Conservation (phyloP, 2,329 filamentous ascomycete genomes). For the Fusarium sambucinum region DNA sequence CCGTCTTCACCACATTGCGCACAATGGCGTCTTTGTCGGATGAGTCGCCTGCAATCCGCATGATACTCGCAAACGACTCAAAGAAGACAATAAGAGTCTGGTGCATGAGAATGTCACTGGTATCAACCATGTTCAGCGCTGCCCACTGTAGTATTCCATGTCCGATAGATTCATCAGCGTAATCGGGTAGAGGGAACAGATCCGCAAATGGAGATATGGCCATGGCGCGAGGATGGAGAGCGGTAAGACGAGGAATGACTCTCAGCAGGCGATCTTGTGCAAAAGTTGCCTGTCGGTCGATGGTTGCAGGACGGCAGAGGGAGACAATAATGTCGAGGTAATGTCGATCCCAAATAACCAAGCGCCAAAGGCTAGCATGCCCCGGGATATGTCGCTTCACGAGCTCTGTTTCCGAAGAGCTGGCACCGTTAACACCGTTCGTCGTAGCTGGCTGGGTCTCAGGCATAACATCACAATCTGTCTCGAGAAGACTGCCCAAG, state of each 20-base stretch:
- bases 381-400: slow-evolving; percentile 58
- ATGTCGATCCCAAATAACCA: slow-evolving; percentile 61
- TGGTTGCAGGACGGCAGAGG: slow-evolving; percentile 50
- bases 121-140: slow-evolving; percentile 64
- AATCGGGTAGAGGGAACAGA: slow-evolving; percentile 17
- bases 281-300: slow-evolving; percentile 58
- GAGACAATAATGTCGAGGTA: slow-evolving; percentile 60
- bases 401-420: slow-evolving; percentile 53
- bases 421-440: slow-evolving; percentile 37
- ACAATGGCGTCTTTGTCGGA: slow-evolving; percentile 54
- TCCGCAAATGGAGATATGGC: slow-evolving; percentile 53
- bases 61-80: slow-evolving; percentile 62
- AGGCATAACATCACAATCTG: slow-evolving; percentile 61
- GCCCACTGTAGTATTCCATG: slow-evolving; percentile 64
- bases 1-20: slow-evolving; percentile 57
- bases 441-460: slow-evolving; percentile 39
- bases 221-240: slow-evolving; percentile 59
- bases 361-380: slow-evolving; percentile 66
- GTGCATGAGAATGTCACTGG: slow-evolving; percentile 63
- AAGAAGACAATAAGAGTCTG: slow-evolving; percentile 66
- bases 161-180: slow-evolving; percentile 42
- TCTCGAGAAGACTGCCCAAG: slow-evolving; percentile 66
- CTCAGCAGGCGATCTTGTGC: slow-evolving; percentile 67
- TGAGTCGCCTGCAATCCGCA: slow-evolving; percentile 57
- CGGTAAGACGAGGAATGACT: slow-evolving; percentile 63